Conservation (phyloP, 2,329 filamentous ascomycete genomes). For the Stromatinia cepivora region DNA sequence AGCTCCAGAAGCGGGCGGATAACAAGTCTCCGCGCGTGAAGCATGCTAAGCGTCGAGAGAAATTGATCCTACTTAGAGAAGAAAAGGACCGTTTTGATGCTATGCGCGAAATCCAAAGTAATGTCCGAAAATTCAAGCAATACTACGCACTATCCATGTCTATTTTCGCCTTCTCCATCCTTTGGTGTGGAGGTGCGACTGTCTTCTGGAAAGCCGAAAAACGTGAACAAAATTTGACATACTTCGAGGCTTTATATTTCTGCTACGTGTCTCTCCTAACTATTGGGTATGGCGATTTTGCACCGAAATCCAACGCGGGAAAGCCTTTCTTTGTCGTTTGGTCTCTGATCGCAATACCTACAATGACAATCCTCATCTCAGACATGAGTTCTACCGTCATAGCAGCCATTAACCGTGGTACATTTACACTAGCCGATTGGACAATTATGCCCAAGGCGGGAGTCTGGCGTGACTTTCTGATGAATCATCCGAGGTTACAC, state of each 20-base stretch:
- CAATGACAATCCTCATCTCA: conserved; percentile 66
- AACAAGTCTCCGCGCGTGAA: conserved; percentile 25
- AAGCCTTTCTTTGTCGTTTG: conserved; percentile 71
- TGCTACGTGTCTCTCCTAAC: conserved; percentile 68
- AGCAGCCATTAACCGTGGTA: conserved; percentile 60
- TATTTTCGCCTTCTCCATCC: conserved; percentile 56
- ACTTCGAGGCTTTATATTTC: conserved; percentile 69
- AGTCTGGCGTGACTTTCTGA: conserved; percentile 53
- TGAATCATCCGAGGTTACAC: conserved; percentile 48
- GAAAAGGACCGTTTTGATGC: conserved; percentile 62
- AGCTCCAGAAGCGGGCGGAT: conserved; percentile 30
- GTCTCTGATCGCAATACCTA: conserved; percentile 67
- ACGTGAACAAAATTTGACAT: conserved; percentile 53
- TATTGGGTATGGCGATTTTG: conserved; percentile 68
- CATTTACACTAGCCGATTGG: conserved; percentile 61
- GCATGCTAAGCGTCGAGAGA: conserved; percentile 39
- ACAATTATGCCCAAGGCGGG: conserved; percentile 64
- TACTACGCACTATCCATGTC: conserved; percentile 62
- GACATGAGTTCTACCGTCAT: conserved; percentile 67
- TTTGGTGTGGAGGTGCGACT: conserved; percentile 66
- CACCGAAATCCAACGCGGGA: conserved; percentile 63
- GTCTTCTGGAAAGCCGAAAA: conserved; percentile 63
- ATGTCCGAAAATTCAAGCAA: conserved; percentile 59
- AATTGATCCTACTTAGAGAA: conserved; percentile 55
- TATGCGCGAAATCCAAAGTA: conserved; percentile 62